Evolutionary conservation across 1,284 basidiomycete species (phyloP).

Genomic region (Dichomitus squalens): DNA sequence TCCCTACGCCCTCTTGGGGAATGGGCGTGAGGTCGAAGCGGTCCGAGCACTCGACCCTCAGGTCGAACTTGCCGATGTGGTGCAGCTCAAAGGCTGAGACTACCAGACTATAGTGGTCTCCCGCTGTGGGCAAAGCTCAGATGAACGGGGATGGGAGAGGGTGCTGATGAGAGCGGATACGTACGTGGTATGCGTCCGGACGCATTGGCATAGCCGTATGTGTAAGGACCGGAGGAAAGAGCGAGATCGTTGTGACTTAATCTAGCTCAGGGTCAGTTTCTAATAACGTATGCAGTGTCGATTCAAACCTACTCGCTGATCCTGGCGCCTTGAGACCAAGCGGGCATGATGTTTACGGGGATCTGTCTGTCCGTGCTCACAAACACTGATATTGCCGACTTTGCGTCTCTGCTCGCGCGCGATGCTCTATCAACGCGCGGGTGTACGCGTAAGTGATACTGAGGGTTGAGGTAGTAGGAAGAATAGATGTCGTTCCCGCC

Average conservation of each 20-base stretch:
- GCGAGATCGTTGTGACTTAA: slow-evolving; percentile 68
- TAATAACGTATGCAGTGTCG: neutral
- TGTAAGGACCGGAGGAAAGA: slow-evolving; percentile 80
- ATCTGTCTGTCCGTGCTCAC: slow-evolving; percentile 64
- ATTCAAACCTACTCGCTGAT: slow-evolving; percentile 65
- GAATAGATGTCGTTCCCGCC: slow-evolving; percentile 84
- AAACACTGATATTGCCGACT: slow-evolving; percentile 50
- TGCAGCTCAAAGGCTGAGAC: slow-evolving; percentile 83
- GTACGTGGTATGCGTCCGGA: slow-evolving; percentile 57
- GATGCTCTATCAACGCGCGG: slow-evolving; percentile 25
- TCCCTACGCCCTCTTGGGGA: slow-evolving; percentile 88
- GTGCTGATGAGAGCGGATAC: too few species aligned
- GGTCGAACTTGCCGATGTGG: slow-evolving; percentile 63
- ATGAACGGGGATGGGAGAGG: neutral
- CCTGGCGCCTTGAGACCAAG: slow-evolving; percentile 77
- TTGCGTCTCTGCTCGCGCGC: slow-evolving; percentile 28
- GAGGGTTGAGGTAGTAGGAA: slow-evolving; percentile 90
- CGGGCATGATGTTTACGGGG: slow-evolving; percentile 75
- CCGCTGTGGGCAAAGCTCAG: slow-evolving; percentile 63
- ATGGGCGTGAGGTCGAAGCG: slow-evolving; percentile 77
- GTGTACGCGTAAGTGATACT: slow-evolving; percentile 72
- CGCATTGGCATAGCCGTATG: slow-evolving; percentile 73
- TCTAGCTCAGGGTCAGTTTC: slow-evolving; percentile 37
- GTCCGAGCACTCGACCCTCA: slow-evolving; percentile 64
- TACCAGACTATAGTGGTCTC: slow-evolving; percentile 81